Percentiles rank a stretch among this genome's conserved stretches.
Evolutionary conservation across 192 early-diverging fungal species (phyloP).

Genomic region (Linnemannia exigua): DNA sequence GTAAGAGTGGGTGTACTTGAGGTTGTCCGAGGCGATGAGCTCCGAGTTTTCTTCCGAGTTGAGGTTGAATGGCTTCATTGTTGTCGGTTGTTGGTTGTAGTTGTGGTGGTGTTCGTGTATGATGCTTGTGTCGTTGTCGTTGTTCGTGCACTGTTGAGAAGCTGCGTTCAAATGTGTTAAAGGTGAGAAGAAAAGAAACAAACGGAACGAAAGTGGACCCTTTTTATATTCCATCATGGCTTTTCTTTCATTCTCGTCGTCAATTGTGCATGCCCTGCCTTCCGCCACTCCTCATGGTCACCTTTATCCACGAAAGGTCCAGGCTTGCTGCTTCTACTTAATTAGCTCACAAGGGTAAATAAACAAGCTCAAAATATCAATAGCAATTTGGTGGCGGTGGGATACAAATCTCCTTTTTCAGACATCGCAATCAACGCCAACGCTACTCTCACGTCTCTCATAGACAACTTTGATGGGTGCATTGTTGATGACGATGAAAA

Average conservation of each 20-base stretch:
- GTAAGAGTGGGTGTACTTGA: slow-evolving; percentile 35
- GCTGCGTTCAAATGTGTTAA: not conserved
- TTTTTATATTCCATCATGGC: not conserved
- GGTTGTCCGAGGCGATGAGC: slow-evolving; percentile 16
- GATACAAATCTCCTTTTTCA: not conserved
- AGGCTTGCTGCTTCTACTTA: not conserved
- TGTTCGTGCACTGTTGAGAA: not conserved
- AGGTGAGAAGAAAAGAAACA: not conserved
- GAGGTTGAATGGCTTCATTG: slow-evolving; percentile 32
- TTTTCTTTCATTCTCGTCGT: not conserved
- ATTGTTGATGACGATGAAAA: too few relatives aligned
- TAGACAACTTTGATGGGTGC: not conserved
- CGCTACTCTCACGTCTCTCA: not conserved
- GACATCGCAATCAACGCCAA: not conserved
- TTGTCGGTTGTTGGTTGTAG: slow-evolving; percentile 5
- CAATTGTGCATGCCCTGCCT: not conserved
- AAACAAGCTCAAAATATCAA: not conserved
- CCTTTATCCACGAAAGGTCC: not conserved
- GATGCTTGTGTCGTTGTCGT: not conserved
- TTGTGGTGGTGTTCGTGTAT: not conserved
- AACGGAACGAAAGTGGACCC: too few relatives aligned
- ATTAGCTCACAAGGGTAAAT: not conserved
- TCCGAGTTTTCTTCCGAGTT: slow-evolving; percentile 34
- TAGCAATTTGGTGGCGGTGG: not conserved
- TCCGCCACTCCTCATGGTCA: not conserved